phyloP scores from a whole-genome alignment of 2,329 filamentous ascomycete species.

The Dryadomyces quercivorus region DNA sequence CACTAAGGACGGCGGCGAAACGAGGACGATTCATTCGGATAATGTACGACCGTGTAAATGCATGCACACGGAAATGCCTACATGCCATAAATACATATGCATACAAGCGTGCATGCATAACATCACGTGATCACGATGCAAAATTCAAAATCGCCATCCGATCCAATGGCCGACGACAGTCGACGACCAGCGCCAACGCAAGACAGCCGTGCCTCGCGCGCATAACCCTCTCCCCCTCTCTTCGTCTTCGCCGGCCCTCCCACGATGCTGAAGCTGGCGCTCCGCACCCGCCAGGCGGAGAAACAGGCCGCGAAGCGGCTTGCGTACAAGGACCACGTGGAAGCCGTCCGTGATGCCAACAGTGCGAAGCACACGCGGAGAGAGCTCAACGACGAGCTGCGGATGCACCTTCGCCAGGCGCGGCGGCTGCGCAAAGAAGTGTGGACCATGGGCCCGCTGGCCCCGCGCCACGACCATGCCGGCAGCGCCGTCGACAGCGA shows the following conservation, averaged over 20 bases:
- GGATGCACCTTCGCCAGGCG: conserved; percentile 18
- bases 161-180: too few species aligned
- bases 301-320: conserved; percentile 44
- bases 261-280: conserved; percentile 58
- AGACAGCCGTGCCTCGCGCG: too few species aligned
- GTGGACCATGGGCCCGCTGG: conserved; percentile 65
- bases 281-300: conserved; percentile 53
- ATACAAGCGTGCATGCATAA: too few species aligned
- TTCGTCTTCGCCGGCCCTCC: conserved; percentile 12
- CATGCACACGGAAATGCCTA: too few species aligned
- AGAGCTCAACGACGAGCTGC: conserved; percentile 21
- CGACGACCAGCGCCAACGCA: too few species aligned
- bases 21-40: too few species aligned
- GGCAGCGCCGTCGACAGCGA: conserved; percentile 6
- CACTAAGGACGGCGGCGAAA: too few species aligned
- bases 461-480: conserved; percentile 55
- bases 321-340: conserved; percentile 11
- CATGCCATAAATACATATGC: too few species aligned
- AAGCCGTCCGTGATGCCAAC: not conserved
- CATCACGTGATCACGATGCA: too few species aligned
- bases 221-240: too few species aligned
- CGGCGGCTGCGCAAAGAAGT: conserved; percentile 53
- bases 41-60: too few species aligned
- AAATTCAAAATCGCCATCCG: too few species aligned
- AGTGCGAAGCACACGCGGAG: conserved; percentile 12